Percentiles rank a stretch among this genome's conserved stretches.
Conservation (phyloP, 1,139 yeast species). For the Lodderomyces beijingensis region DNA sequence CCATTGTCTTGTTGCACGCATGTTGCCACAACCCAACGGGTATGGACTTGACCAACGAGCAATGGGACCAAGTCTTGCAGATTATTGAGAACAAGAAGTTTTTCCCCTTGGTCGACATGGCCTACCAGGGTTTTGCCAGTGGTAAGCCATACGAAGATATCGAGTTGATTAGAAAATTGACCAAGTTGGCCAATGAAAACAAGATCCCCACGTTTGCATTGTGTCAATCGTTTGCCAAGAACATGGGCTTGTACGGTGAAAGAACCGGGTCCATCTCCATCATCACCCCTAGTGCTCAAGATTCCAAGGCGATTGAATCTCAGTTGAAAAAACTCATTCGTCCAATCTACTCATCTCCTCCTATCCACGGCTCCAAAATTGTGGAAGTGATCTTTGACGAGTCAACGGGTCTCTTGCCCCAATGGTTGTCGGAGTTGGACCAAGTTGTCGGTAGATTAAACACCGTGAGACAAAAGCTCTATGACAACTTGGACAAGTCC, state of each 20-base stretch:
- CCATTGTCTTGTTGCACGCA: slow-evolving; percentile 80
- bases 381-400: slow-evolving; percentile 72
- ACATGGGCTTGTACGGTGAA: slow-evolving; percentile 96
- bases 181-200: slow-evolving; percentile 44
- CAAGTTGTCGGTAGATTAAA: slow-evolving; percentile 75
- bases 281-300: slow-evolving; percentile 45
- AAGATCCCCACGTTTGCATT: slow-evolving; percentile 54
- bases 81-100: slow-evolving; percentile 55
- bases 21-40: slow-evolving; percentile 99
- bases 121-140: slow-evolving; percentile 95
- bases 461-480: slow-evolving; percentile 65
- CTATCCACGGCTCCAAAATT: slow-evolving; percentile 88
- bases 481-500: slow-evolving; percentile 50
- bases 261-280: slow-evolving; percentile 87
- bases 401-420: slow-evolving; percentile 49
- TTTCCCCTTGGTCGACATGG: slow-evolving; percentile 88
- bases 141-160: slow-evolving; percentile 58
- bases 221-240: slow-evolving; percentile 93
- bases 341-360: slow-evolving; percentile 89
- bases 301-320: slow-evolving; percentile 54
- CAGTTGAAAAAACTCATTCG: slow-evolving; percentile 79
- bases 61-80: slow-evolving; percentile 72
- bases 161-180: slow-evolving; percentile 46
- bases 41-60: slow-evolving; percentile 81
- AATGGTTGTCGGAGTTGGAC: slow-evolving; percentile 78